A percentile compares a stretch with the other conserved stretches of the same genome.
These are phyloP conservation scores for Fraxinus excelsior DNA, from an alignment of 257 asterid species.

Conservation along the genomic window DNA sequence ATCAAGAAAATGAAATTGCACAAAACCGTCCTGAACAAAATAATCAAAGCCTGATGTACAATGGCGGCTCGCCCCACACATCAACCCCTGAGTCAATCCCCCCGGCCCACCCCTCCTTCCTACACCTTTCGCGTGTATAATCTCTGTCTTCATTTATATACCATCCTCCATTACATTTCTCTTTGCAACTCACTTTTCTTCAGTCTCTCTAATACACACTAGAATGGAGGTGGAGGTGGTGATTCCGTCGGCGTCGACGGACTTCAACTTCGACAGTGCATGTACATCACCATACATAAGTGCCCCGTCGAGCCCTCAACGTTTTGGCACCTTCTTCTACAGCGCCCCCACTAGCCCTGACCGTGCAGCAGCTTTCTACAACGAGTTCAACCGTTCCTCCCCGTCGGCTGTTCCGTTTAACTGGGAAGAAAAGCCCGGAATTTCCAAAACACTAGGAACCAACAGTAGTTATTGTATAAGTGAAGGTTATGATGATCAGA, in stretches of 20 bases:
- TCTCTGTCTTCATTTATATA: slow-evolving; percentile 24
- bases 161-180: slow-evolving; percentile 12
- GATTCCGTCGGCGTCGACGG: slow-evolving; percentile 34
- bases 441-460: slow-evolving; percentile 38
- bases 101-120: slow-evolving; percentile 19
- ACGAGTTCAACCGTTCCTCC: slow-evolving; percentile 23
- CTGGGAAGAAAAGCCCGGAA: slow-evolving; percentile 79
- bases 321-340: slow-evolving; percentile 40
- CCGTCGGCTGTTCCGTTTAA: slow-evolving; percentile 50
- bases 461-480: slow-evolving; percentile 24
- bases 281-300: slow-evolving; percentile 62
- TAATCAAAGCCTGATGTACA: slow-evolving; percentile 20
- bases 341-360: slow-evolving; percentile 72
- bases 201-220: background rate
- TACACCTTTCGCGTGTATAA: slow-evolving; percentile 23
- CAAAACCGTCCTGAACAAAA: slow-evolving; percentile 14
- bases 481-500: slow-evolving; percentile 33
- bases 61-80: slow-evolving; percentile 33
- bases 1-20: slow-evolving; percentile 27
- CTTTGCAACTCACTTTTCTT: background rate
- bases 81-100: background rate
- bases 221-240: slow-evolving; percentile 33
- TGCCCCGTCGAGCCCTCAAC: slow-evolving; percentile 70
- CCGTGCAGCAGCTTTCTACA: slow-evolving; percentile 36
- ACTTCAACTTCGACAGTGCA: slow-evolving; percentile 58